Evolutionary conservation across 176 grass and related monocot species (phyloP).

Genomic region (Chloris gayana): DNA sequence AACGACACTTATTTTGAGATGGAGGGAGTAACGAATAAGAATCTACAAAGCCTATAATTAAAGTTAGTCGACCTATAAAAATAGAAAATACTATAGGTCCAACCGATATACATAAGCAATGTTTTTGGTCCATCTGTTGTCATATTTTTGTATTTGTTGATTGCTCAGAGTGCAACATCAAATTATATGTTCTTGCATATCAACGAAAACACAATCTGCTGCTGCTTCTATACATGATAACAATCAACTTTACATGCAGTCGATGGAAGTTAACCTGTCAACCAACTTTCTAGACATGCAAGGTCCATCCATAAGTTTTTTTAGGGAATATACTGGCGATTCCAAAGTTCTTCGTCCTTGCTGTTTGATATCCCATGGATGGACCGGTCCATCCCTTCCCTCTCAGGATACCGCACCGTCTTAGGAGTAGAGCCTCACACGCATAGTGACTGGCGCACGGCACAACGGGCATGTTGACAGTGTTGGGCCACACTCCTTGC

Average conservation of each 20-base stretch:
- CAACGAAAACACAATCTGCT: neutral
- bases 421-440: constrained; percentile 67
- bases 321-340: neutral
- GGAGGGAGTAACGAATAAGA: too few relatives aligned
- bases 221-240: neutral
- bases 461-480: constrained; percentile 81
- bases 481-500: constrained; percentile 81
- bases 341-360: constrained; percentile 9
- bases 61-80: neutral
- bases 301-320: too few relatives aligned
- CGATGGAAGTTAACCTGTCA: constrained; percentile 13
- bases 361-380: neutral
- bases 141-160: too few relatives aligned
- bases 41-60: too few relatives aligned
- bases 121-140: too few relatives aligned
- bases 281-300: neutral
- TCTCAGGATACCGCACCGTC: neutral
- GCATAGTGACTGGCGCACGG: constrained; percentile 59
- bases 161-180: neutral
- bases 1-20: too few relatives aligned
- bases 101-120: too few relatives aligned
- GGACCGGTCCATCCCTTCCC: neutral
- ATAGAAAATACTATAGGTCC: too few relatives aligned
- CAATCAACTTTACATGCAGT: neutral
- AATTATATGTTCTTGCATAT: neutral